Percentiles rank a stretch among this genome's conserved stretches.
Evolutionary conservation across 768 basidiomycete genomes (phyloP).

Genomic region (Amanita polypyramis): DNA sequence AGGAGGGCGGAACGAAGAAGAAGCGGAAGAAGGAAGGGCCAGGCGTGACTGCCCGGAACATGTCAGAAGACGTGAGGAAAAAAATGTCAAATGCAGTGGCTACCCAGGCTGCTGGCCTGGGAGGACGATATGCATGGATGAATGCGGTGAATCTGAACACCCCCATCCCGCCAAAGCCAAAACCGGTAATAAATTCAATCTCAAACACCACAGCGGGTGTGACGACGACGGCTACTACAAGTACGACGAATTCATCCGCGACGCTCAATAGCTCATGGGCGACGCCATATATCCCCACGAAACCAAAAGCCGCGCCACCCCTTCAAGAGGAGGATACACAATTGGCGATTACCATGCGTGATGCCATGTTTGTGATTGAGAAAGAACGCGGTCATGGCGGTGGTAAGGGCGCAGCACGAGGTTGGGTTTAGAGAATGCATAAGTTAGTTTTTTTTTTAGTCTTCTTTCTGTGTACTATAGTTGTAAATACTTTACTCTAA

Average conservation of each 20-base stretch:
- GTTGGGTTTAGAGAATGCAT: conserved; percentile 38
- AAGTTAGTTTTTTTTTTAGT: neutral
- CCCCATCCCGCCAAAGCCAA: conserved; percentile 17
- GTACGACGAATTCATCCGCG: conserved; percentile 14
- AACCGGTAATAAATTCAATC: conserved; percentile 23
- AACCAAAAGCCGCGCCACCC: conserved; percentile 27
- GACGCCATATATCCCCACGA: conserved; percentile 50
- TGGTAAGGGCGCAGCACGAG: conserved; percentile 64
- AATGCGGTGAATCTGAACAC: conserved; percentile 46
- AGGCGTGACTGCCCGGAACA: conserved; percentile 76
- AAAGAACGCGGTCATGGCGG: conserved; percentile 78
- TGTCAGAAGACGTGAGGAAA: conserved; percentile 87
- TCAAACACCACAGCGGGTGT: conserved; percentile 18
- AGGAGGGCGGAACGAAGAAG: conserved; percentile 52
- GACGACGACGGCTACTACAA: conserved; percentile 15
- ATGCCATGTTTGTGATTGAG: conserved; percentile 81
- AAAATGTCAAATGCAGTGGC: conserved; percentile 88
- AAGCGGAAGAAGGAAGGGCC: conserved; percentile 81
- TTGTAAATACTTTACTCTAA: no score
- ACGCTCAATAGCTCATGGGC: conserved; percentile 37
- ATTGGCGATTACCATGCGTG: conserved; percentile 56
- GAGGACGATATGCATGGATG: conserved; percentile 86
- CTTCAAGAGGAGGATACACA: conserved; percentile 47
- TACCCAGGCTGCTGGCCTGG: conserved; percentile 77
- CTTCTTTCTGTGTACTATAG: neutral